Evolutionary conservation across 805 yeast species (phyloP).

Genomic region (Zygoascus ofunaensis): DNA sequence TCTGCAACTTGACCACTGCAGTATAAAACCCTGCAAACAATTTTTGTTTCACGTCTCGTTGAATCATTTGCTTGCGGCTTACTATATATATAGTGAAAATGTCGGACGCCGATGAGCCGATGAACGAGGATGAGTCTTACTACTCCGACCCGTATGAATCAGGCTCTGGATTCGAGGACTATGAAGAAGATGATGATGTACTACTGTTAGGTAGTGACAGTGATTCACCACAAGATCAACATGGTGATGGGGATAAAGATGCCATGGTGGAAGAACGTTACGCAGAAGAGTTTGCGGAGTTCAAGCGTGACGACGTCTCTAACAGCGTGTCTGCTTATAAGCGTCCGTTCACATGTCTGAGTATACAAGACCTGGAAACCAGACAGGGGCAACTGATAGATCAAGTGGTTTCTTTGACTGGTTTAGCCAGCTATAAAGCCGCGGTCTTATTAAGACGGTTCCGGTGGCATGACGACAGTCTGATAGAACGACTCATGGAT

Average conservation of each 20-base stretch:
- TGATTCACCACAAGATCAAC: constrained; percentile 14
- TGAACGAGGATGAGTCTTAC: no score
- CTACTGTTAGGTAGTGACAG: no score
- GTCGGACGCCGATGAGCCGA: no score
- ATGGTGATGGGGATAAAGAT: constrained; percentile 16
- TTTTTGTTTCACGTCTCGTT: no score
- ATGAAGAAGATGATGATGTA: constrained; percentile 8
- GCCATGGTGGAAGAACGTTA: constrained; percentile 10
- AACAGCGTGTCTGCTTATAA: not conserved
- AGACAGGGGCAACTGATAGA: constrained; percentile 29
- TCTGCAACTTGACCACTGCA: no score
- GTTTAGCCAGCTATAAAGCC: constrained; percentile 33
- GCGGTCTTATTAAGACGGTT: constrained; percentile 39
- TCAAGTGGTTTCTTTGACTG: constrained; percentile 32
- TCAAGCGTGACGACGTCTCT: not conserved
- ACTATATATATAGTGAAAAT: no score
- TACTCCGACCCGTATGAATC: not conserved
- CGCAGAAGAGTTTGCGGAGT: constrained; percentile 6
- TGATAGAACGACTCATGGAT: constrained; percentile 48
- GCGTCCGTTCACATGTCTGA: constrained; percentile 1
- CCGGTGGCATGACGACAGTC: constrained; percentile 51
- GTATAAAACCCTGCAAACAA: no score
- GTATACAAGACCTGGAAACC: constrained; percentile 16
- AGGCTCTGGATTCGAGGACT: not conserved
- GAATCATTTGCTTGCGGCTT: no score